Percentiles rank a stretch among this genome's conserved stretches.
phyloP scores from a whole-genome alignment of 805 yeast species.

The Candida takata region DNA sequence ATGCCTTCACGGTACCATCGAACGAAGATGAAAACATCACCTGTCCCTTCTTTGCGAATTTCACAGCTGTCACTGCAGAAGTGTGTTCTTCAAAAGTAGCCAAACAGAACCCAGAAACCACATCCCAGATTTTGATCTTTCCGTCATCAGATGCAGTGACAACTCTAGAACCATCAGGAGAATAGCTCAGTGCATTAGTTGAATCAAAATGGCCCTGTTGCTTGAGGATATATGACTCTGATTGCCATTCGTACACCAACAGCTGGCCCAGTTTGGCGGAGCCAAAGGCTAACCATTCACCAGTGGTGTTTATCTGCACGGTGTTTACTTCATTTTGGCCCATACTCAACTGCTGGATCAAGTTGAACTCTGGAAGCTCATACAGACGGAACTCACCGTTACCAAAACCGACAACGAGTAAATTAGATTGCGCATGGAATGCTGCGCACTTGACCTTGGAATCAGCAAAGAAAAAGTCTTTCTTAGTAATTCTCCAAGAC shows the following conservation, averaged over 20 bases:
- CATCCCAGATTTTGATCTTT: constrained; percentile 94
- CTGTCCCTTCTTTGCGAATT: constrained; percentile 83
- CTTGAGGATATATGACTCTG: constrained; percentile 88
- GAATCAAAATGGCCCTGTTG: constrained; percentile 98
- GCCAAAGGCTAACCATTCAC: constrained; percentile 97
- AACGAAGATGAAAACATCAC: constrained; percentile 86
- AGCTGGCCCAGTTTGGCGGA: constrained; percentile 87
- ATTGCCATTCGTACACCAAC: constrained; percentile 97
- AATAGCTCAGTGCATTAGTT: constrained; percentile 73
- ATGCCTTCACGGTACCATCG: constrained; percentile 96
- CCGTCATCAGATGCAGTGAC: constrained; percentile 97
- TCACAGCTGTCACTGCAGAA: constrained; percentile 80
- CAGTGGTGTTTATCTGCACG: constrained; percentile 70
- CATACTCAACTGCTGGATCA: constrained; percentile 83
- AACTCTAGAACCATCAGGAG: constrained; percentile 90
- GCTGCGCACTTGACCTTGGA: constrained; percentile 73
- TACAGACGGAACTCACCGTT: constrained; percentile 89
- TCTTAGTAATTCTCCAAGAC: constrained; percentile 79
- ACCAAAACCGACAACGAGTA: constrained; percentile 82
- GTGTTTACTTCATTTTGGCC: constrained; percentile 87
- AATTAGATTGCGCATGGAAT: constrained; percentile 65
- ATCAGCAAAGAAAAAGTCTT: constrained; percentile 65
- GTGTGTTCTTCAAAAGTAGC: constrained; percentile 90
- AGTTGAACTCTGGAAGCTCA: constrained; percentile 73
- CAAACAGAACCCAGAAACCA: constrained; percentile 83